Evolutionary conservation across 345 rosid genomes (phyloP), one percentile per base, ranked within the genome.

Genomic region (Syzygium grande): DNA sequence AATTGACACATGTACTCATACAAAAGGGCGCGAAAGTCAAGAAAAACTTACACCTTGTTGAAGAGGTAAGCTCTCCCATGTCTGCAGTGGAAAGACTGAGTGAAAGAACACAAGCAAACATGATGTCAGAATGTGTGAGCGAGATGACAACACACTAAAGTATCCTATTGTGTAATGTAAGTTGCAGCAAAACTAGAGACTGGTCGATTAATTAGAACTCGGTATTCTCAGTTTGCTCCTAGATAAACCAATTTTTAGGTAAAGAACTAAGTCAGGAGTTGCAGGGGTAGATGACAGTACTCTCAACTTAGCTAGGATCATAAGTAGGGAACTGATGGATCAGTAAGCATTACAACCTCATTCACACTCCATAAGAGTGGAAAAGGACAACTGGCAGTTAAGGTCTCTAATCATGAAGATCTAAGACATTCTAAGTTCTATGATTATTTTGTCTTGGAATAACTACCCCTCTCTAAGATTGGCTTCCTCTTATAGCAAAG

Each of bases 31-130:
- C 79, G 89, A 84, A 90, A 89, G 79, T 84, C 88, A 88, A 85
- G 92, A 89, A 93, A 90, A 89, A 95, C 99, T 98, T 97, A 98
- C 99, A 97, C 99, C 91, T 95, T 96, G 84, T 85, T 90, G 96
- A 98, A 98, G 92, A 98, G 99, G 93, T 97, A 98, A 89, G 99
- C 99, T 91, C 93, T 95, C 92, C 99, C 99, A 93, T 98, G 97
- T 92, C 93, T 96, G 94, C 92, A 27, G 84, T 94, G 96, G 94
- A 98, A 98, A 87, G 97, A 90, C 99, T 98, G 94, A 92, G 91
- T 89, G 89, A 87, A 92, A 90, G 86, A 87, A 88, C 85, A 92
- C 85, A 87, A 84, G 79, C 89, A 87, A 91, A 88, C 85, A 87
- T 14, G 51, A 11, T n/a, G 90, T 94, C 89, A 94, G 93, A 91